phyloP scores from a whole-genome alignment of 208 protist genomes.

The Acanthamoeba divionensis region DNA sequence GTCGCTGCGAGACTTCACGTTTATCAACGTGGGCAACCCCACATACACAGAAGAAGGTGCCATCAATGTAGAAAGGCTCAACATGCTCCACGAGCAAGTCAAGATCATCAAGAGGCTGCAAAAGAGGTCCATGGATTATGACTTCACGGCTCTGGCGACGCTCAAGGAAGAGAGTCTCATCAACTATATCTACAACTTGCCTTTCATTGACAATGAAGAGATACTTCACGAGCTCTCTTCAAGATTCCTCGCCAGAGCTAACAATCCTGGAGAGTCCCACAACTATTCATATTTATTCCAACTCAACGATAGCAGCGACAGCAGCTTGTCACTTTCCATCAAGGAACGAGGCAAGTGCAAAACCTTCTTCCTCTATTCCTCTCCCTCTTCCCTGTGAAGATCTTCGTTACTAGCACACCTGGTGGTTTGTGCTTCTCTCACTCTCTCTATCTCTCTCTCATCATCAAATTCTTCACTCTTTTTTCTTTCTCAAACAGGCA shows the following conservation, averaged over 20 bases:
- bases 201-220: constrained; percentile 36
- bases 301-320: not conserved
- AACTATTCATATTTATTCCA: constrained; percentile 13
- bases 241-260: not conserved
- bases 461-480: too few species aligned
- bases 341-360: too few species aligned
- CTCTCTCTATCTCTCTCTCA: too few species aligned
- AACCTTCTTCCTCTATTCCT: too few species aligned
- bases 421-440: too few species aligned
- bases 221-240: not conserved
- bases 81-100: constrained; percentile 17
- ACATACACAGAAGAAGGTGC: not conserved
- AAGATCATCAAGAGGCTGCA: not conserved
- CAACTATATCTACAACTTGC: not conserved
- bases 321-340: too few species aligned
- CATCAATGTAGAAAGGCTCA: not conserved
- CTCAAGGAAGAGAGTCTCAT: not conserved
- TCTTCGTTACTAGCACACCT: too few species aligned
- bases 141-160: not conserved
- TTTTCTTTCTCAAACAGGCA: too few species aligned
- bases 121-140: not conserved
- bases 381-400: too few species aligned
- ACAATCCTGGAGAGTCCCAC: not conserved
- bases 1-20: constrained; percentile 24
- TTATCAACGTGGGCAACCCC: constrained; percentile 27